Percentiles rank a stretch among this genome's conserved stretches.
Conservation (phyloP, 495 filamentous ascomycete species). For the Niebla homalea region DNA sequence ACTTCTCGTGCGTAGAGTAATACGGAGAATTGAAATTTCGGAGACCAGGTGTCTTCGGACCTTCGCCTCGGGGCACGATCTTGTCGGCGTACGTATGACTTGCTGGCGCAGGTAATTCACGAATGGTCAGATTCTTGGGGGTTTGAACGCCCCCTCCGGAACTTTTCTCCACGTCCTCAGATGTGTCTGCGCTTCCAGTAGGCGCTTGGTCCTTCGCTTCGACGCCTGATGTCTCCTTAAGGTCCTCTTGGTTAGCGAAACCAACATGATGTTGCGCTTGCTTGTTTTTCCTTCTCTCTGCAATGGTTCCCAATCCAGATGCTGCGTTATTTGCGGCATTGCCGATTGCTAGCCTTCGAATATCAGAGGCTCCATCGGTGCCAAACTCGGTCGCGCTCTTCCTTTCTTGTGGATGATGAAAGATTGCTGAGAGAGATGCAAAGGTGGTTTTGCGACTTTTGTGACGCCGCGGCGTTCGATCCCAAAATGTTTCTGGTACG, state of each 20-base stretch:
- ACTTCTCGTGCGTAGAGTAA: slow-evolving; percentile 11
- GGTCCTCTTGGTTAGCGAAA: slow-evolving; percentile 30
- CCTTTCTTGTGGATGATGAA: slow-evolving; percentile 8
- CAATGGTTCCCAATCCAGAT: slow-evolving; percentile 6
- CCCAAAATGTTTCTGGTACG: slow-evolving; percentile 95
- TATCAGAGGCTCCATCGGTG: slow-evolving; percentile 7
- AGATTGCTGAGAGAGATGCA: slow-evolving; percentile 11
- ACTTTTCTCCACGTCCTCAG: not conserved
- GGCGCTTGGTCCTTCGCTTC: not conserved
- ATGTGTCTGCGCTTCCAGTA: not conserved
- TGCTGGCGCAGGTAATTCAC: not conserved
- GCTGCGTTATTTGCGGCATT: slow-evolving; percentile 4
- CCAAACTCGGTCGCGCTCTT: slow-evolving; percentile 1
- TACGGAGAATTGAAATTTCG: slow-evolving; percentile 24
- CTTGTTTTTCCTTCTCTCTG: slow-evolving; percentile 12
- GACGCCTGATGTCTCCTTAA: no score
- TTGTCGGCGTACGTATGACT: slow-evolving; percentile 6
- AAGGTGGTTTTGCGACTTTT: slow-evolving; percentile 11
- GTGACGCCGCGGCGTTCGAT: slow-evolving; percentile 61
- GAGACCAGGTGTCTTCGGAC: slow-evolving; percentile 17
- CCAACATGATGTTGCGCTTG: slow-evolving; percentile 39
- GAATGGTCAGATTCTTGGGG: not conserved
- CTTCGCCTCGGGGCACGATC: slow-evolving; percentile 13
- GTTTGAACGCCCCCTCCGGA: not conserved
- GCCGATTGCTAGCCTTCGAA: slow-evolving; percentile 13